Percentiles rank a stretch among this genome's conserved stretches.
Conservation (phyloP, 2,329 filamentous ascomycete species). For the Decorospora gaudefroyi region DNA sequence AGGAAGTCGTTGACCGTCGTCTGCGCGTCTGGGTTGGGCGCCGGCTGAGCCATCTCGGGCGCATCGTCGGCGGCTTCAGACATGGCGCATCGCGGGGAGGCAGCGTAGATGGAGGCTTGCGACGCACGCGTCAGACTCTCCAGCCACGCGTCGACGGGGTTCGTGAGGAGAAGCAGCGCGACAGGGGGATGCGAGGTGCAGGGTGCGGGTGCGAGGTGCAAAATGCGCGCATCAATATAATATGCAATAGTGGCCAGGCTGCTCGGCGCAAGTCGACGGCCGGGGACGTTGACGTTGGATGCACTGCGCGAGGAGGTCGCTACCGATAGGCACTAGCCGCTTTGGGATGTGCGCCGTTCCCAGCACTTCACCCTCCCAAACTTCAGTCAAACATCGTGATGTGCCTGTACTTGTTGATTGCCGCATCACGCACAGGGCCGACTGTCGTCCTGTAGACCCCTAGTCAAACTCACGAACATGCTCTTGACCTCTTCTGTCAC, state of each 20-base stretch:
- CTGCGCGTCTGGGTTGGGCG: constrained; percentile 66
- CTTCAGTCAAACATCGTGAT: no score
- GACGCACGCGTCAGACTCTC: constrained; percentile 47
- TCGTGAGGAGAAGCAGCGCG: constrained; percentile 37
- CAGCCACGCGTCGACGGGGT: constrained; percentile 47
- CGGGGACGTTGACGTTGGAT: constrained; percentile 3
- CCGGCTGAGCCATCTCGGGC: constrained; percentile 45
- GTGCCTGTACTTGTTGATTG: no score
- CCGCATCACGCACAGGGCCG: neutral
- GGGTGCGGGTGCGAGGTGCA: constrained; percentile 26
- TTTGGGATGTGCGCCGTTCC: no score
- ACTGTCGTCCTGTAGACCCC: no score
- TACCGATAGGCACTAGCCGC: no score
- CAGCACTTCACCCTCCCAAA: no score
- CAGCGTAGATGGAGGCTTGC: constrained; percentile 35
- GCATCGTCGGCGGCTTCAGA: constrained; percentile 42
- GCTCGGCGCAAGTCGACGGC: no score
- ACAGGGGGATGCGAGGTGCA: no score
- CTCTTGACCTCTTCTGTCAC: no score
- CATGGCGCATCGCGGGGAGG: constrained; percentile 46
- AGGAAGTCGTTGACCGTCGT: constrained; percentile 69
- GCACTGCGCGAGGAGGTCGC: constrained; percentile 8
- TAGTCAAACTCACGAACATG: no score
- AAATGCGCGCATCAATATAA: constrained; percentile 19
- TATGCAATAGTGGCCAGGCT: constrained; percentile 1